phyloP scores from a whole-genome alignment of 371 early-diverging fungal species.

The Mucor plumbeus region DNA sequence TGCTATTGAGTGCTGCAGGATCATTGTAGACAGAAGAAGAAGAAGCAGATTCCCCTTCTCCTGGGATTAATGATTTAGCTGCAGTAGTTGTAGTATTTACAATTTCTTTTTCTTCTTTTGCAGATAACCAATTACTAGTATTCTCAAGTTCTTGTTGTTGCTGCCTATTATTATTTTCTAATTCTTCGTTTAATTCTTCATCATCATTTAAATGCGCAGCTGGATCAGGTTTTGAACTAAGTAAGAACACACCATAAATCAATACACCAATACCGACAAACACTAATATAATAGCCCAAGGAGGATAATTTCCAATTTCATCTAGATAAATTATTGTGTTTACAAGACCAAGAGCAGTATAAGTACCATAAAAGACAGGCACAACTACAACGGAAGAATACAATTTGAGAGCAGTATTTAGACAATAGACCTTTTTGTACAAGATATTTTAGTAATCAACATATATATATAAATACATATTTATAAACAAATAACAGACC shows the following conservation, averaged over 20 bases:
- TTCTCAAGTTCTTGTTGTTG: slow-evolving; percentile 12
- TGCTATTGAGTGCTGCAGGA: background rate
- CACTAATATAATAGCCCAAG: slow-evolving; percentile 64
- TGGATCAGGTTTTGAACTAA: slow-evolving; percentile 64
- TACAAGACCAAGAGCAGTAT: slow-evolving; percentile 67
- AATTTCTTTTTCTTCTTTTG: slow-evolving; percentile 38
- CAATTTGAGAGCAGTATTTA: slow-evolving; percentile 69
- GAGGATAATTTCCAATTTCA: slow-evolving; percentile 60
- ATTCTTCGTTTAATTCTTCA: slow-evolving; percentile 23
- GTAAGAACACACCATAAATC: slow-evolving; percentile 60
- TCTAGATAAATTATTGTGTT: slow-evolving; percentile 72
- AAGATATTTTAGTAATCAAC: slow-evolving; percentile 2
- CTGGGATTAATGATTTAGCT: slow-evolving; percentile 12
- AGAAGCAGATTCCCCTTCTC: background rate
- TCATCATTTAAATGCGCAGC: slow-evolving; percentile 27
- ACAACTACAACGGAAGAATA: slow-evolving; percentile 72
- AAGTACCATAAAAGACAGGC: slow-evolving; percentile 74
- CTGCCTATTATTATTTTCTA: background rate
- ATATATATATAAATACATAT: background rate
- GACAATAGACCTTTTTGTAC: slow-evolving; percentile 61
- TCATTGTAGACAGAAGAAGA: slow-evolving; percentile 7
- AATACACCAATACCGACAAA: slow-evolving; percentile 63
- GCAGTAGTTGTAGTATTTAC: background rate
- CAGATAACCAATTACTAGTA: slow-evolving; percentile 31
- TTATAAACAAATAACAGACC: slow-evolving; percentile 34